A percentile compares a stretch with the other conserved stretches of the same genome.
These are phyloP conservation scores for Hanseniaspora lindneri DNA, from an alignment of 805 yeast genomes.

Conservation along the genomic window DNA sequence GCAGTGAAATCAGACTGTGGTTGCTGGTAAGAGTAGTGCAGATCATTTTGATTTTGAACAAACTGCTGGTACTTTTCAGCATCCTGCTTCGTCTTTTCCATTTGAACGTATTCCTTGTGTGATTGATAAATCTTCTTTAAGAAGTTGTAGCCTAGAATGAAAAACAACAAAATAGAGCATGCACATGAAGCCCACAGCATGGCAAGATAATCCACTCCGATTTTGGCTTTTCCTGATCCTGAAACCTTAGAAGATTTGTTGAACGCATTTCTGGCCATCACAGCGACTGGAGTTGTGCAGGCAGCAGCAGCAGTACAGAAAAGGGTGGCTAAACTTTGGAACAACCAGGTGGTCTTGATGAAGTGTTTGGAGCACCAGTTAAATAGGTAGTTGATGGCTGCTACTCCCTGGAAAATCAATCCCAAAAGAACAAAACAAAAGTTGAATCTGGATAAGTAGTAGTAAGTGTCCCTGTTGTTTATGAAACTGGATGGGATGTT, in stretches of 20 bases:
- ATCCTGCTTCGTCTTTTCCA: slow-evolving; percentile 20
- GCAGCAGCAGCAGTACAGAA: slow-evolving; percentile 53
- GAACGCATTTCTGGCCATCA: slow-evolving; percentile 66
- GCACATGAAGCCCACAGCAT: slow-evolving; percentile 56
- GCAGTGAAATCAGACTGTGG: not conserved
- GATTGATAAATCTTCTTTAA: slow-evolving; percentile 21
- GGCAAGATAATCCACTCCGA: slow-evolving; percentile 52
- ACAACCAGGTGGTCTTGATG: slow-evolving; percentile 43
- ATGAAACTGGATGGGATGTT: slow-evolving; percentile 45
- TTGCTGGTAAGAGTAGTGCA: not conserved
- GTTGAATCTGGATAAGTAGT: slow-evolving; percentile 53
- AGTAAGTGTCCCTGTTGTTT: slow-evolving; percentile 44
- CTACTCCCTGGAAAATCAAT: slow-evolving; percentile 49
- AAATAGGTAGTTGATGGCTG: slow-evolving; percentile 44
- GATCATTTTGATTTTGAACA: not conserved
- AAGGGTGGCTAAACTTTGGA: slow-evolving; percentile 41
- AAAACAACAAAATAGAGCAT: slow-evolving; percentile 27
- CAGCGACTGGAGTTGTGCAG: slow-evolving; percentile 63
- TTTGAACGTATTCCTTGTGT: slow-evolving; percentile 19
- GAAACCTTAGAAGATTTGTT: slow-evolving; percentile 27
- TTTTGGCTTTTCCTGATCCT: slow-evolving; percentile 27
- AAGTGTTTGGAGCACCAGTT: slow-evolving; percentile 46
- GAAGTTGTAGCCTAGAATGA: slow-evolving; percentile 20
- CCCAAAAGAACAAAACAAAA: slow-evolving; percentile 53
- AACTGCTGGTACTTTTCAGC: slow-evolving; percentile 19